These are phyloP conservation scores for Saccharomyces pastorianus DNA, from an alignment of 1,139 yeast species.

Conservation along the genomic window DNA sequence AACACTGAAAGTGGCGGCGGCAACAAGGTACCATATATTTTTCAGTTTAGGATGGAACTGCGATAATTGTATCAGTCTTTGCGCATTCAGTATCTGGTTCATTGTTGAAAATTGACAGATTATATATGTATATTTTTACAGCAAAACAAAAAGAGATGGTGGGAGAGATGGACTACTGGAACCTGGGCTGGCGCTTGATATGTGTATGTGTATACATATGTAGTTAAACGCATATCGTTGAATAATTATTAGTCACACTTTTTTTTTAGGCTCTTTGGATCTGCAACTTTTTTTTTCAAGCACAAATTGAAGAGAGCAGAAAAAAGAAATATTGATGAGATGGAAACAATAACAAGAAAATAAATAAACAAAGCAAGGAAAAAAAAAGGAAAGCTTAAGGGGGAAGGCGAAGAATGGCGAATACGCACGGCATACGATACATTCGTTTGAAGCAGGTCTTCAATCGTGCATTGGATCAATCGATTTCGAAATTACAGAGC, in stretches of 20 bases:
- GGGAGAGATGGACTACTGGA: not conserved
- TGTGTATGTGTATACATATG: not conserved
- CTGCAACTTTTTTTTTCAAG: not conserved
- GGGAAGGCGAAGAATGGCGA: constrained; percentile 4
- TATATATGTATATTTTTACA: not conserved
- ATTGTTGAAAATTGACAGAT: constrained; percentile 4
- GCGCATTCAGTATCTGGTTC: constrained; percentile 42
- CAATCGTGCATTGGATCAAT: constrained; percentile 59
- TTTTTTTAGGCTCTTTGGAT: not conserved
- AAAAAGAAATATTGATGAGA: not conserved
- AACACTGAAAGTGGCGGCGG: constrained; percentile 75
- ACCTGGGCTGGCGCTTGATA: not conserved
- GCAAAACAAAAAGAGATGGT: not conserved
- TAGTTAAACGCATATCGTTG: not conserved
- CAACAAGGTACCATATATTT: constrained; percentile 63
- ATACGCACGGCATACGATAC: constrained; percentile 37
- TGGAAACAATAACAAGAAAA: not conserved
- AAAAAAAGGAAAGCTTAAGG: not conserved
- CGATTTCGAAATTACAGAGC: constrained; percentile 48
- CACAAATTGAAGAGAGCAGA: not conserved
- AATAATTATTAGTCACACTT: not conserved
- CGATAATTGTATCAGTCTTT: constrained; percentile 50
- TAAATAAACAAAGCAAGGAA: not conserved
- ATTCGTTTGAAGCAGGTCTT: constrained; percentile 49
- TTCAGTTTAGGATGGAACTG: constrained; percentile 44